phyloP scores from a whole-genome alignment of 495 filamentous ascomycete genomes.

The Aspergillus campestris region DNA sequence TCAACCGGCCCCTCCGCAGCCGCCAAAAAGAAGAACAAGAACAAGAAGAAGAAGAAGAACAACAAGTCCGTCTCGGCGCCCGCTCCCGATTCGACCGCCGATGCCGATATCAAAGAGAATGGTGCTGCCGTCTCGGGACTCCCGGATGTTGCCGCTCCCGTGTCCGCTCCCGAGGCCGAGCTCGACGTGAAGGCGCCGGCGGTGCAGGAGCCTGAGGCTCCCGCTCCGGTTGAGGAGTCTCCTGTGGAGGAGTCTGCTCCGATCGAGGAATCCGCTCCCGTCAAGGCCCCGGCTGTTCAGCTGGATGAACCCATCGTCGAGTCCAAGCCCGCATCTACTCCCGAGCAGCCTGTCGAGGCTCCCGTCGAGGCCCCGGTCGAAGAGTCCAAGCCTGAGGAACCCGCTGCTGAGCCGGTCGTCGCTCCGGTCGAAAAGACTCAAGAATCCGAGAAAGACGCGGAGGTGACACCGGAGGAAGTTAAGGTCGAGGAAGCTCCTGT shows the following conservation, averaged over 20 bases:
- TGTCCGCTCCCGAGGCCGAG: neutral
- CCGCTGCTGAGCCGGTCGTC: constrained; percentile 1
- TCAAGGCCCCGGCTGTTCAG: constrained; percentile 2
- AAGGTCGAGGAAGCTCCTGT: neutral
- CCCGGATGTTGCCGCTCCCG: constrained; percentile 1
- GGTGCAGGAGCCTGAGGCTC: constrained; percentile 7
- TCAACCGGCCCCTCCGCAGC: too few species aligned
- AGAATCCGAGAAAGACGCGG: too few species aligned
- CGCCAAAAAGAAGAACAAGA: too few species aligned
- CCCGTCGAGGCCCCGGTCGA: neutral
- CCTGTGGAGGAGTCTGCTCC: constrained; percentile 2
- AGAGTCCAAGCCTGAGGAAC: neutral
- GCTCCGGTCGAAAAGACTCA: too few species aligned
- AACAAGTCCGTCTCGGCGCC: too few species aligned
- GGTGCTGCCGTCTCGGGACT: constrained; percentile 3
- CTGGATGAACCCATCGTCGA: neutral
- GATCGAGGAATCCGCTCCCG: constrained; percentile 1
- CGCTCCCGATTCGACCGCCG: too few species aligned
- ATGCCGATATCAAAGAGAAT: too few species aligned
- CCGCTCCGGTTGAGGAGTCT: neutral
- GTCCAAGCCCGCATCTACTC: neutral
- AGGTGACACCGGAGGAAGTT: neutral
- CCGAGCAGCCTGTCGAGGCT: neutral
- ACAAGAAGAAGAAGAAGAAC: too few species aligned
- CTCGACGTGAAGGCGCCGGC: constrained; percentile 5